Conservation (phyloP, 164 flowering plant genomes). For the Vitis amurensis region DNA sequence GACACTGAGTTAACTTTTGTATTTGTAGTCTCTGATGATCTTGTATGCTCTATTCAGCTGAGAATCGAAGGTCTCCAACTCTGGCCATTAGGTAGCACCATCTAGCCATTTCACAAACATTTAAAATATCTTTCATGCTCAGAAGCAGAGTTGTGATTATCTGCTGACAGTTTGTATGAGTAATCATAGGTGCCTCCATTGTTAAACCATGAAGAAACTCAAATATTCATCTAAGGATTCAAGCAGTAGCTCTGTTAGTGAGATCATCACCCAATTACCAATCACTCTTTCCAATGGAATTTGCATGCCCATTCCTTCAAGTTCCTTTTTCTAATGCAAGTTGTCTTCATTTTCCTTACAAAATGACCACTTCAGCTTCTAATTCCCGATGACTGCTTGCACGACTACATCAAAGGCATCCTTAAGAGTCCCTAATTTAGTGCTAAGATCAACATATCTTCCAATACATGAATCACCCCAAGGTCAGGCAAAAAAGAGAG, state of each 20-base stretch:
- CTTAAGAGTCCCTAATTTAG: no score
- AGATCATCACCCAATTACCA: no score
- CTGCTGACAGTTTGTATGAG: conserved; percentile 49
- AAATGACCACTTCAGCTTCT: no score
- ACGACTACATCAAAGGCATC: no score
- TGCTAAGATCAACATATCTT: no score
- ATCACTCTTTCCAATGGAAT: no score
- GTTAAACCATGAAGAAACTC: conserved; percentile 61
- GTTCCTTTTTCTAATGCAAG: no score
- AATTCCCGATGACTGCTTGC: no score
- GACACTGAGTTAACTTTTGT: conserved; percentile 15
- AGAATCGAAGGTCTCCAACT: conserved; percentile 2
- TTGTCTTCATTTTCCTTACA: no score
- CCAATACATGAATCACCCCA: no score
- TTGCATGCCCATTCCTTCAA: no score
- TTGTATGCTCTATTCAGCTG: conserved; percentile 12
- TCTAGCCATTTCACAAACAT: conserved; percentile 68
- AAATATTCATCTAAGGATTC: conserved; percentile 66
- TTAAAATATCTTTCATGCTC: conserved; percentile 66
- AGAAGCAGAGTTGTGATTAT: conserved; percentile 53
- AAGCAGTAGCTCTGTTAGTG: conserved; percentile 14
- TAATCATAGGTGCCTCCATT: conserved; percentile 50
- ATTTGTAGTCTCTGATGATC: conserved; percentile 17
- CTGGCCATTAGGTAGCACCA: conserved; percentile 29
- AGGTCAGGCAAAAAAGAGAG: no score